phyloP scores from a whole-genome alignment of 306 rosid species.

The Cucumis hystrix region DNA sequence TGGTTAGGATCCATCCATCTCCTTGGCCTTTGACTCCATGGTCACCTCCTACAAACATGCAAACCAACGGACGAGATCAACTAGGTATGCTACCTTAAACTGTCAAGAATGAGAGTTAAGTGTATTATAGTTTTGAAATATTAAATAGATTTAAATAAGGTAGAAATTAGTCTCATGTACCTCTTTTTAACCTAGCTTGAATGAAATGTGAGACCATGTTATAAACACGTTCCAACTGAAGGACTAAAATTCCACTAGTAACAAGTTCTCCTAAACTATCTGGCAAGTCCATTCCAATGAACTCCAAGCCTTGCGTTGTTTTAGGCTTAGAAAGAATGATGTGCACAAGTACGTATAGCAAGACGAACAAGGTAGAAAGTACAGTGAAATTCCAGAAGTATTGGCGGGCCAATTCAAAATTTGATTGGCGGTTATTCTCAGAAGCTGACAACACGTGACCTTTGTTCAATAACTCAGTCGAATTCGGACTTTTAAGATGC shows the following conservation, averaged over 20 bases:
- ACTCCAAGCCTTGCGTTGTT: conserved; percentile 49
- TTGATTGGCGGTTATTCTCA: conserved; percentile 39
- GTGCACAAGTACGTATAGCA: conserved; percentile 47
- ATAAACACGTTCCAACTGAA: conserved; percentile 47
- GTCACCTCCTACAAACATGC: conserved; percentile 43
- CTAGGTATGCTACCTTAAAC: background rate
- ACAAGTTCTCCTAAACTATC: conserved; percentile 71
- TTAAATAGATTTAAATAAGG: background rate
- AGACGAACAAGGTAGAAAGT: conserved; percentile 37
- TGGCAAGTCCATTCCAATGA: conserved; percentile 70
- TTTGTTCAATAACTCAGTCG: conserved; percentile 28
- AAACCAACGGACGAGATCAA: background rate
- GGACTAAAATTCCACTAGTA: conserved; percentile 46
- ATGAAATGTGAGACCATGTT: conserved; percentile 54
- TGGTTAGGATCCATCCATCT: conserved; percentile 84
- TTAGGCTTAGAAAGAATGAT: conserved; percentile 39
- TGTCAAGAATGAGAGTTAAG: background rate
- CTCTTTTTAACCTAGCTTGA: conserved; percentile 66
- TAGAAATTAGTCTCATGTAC: conserved; percentile 12
- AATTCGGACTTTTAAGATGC: conserved; percentile 31
- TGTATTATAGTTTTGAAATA: background rate
- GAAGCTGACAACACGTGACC: conserved; percentile 34
- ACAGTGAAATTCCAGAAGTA: conserved; percentile 59
- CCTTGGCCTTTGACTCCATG: conserved; percentile 76
- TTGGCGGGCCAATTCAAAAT: conserved; percentile 40